These are phyloP conservation scores for Lactarius quietus DNA, from an alignment of 768 basidiomycete genomes.

Conservation along the genomic window DNA sequence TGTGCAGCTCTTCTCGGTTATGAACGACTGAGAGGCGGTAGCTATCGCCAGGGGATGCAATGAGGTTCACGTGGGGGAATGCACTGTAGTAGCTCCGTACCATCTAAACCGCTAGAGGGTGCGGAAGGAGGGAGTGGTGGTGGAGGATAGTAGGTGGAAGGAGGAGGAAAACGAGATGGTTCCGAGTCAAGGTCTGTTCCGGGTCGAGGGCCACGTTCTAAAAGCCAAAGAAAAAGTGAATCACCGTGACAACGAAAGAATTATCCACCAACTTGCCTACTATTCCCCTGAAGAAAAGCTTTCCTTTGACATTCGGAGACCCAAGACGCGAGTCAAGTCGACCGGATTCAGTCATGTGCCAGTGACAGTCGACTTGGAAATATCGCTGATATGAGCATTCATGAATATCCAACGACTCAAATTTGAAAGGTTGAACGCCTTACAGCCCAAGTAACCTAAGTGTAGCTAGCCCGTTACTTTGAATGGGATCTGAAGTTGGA, in stretches of 20 bases:
- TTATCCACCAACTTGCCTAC: neutral
- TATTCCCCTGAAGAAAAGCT: neutral
- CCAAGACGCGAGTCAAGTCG: slow-evolving; percentile 10
- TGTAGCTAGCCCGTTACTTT: neutral
- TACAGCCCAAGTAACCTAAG: neutral
- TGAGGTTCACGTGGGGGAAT: neutral
- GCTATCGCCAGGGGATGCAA: neutral
- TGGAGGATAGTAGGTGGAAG: neutral
- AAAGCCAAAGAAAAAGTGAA: neutral
- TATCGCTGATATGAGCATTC: neutral
- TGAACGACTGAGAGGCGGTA: neutral
- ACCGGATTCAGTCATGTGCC: slow-evolving; percentile 8
- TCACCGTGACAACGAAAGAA: neutral
- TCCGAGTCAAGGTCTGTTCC: neutral
- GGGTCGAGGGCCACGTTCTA: neutral
- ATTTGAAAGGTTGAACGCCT: neutral
- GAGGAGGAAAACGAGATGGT: neutral
- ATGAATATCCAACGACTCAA: neutral
- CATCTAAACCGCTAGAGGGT: neutral
- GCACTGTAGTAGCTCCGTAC: neutral
- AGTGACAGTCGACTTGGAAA: neutral
- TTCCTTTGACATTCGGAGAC: slow-evolving; percentile 1
- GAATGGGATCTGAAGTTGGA: neutral
- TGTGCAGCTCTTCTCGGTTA: neutral
- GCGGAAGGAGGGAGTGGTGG: neutral